phyloP scores from a whole-genome alignment of 2,329 filamentous ascomycete genomes.

The Coniella vitis region DNA sequence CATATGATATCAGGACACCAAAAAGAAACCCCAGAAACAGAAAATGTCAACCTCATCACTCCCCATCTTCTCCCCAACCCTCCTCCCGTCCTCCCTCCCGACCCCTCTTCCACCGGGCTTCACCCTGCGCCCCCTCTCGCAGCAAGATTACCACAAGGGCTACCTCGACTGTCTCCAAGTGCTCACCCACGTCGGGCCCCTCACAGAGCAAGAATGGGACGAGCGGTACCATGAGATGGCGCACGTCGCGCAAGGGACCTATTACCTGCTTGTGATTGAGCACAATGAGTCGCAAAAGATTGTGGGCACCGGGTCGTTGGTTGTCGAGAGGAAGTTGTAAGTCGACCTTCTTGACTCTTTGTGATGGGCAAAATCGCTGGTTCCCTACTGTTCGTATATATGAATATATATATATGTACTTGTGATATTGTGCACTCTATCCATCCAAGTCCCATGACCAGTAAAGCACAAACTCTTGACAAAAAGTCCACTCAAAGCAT shows the following conservation, averaged over 20 bases:
- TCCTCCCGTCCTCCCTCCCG: slow-evolving; percentile 58
- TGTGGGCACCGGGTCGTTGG: slow-evolving; percentile 67
- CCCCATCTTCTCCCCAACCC: slow-evolving; percentile 54
- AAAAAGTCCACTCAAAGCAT: slow-evolving; percentile 44
- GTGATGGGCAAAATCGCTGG: no score
- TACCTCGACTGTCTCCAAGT: slow-evolving; percentile 72
- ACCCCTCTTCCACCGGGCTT: slow-evolving; percentile 61
- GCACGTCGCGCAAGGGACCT: slow-evolving; percentile 34
- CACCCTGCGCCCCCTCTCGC: slow-evolving; percentile 62
- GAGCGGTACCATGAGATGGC: slow-evolving; percentile 57
- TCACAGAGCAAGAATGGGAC: slow-evolving; percentile 59
- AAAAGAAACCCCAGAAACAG: no score
- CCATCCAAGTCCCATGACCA: no score
- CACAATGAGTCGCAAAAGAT: slow-evolving; percentile 45
- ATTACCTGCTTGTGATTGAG: slow-evolving; percentile 67
- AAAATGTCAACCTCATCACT: not conserved
- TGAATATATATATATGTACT: no score
- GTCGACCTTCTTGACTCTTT: slow-evolving; percentile 22
- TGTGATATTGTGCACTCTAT: not conserved
- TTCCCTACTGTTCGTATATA: no score
- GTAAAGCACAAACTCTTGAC: no score
- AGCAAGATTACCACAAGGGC: slow-evolving; percentile 59
- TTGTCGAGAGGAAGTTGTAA: slow-evolving; percentile 75
- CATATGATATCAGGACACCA: no score
- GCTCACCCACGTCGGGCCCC: slow-evolving; percentile 69